Evolutionary conservation across 768 basidiomycete species (phyloP).

Genomic region (Chalciporus pseudorubinellus): DNA sequence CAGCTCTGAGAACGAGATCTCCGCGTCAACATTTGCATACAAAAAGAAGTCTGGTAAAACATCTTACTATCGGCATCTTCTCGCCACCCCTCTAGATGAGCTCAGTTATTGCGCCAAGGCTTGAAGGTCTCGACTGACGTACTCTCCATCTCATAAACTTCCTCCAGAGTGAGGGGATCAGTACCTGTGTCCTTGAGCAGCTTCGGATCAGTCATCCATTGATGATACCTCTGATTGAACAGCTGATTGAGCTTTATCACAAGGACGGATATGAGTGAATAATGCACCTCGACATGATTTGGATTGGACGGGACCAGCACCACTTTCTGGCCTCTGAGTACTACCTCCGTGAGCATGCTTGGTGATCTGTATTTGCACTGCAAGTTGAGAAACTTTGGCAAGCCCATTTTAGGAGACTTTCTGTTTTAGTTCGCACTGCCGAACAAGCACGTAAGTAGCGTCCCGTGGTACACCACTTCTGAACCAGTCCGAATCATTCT

Average conservation of each 20-base stretch:
- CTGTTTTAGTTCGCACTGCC: slow-evolving; percentile 10
- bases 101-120: background rate
- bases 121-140: slow-evolving; percentile 16
- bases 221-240: slow-evolving; percentile 65
- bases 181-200: slow-evolving; percentile 79
- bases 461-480: background rate
- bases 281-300: slow-evolving; percentile 41
- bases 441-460: background rate
- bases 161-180: slow-evolving; percentile 73
- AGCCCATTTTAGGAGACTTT: slow-evolving; percentile 13
- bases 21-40: background rate
- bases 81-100: slow-evolving; percentile 72
- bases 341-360: slow-evolving; percentile 26
- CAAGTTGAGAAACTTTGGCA: background rate
- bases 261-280: background rate
- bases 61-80: slow-evolving; percentile 74
- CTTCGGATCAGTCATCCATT: slow-evolving; percentile 82
- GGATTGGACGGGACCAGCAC: slow-evolving; percentile 80
- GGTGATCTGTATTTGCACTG: background rate
- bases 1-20: slow-evolving; percentile 48
- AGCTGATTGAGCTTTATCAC: background rate
- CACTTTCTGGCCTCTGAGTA: slow-evolving; percentile 63
- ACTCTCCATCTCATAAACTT: slow-evolving; percentile 93
- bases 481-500: slow-evolving; percentile 1
- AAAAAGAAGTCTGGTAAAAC: background rate